phyloP scores from a whole-genome alignment of 345 rosid species.

The Xanthoceras sorbifolium region DNA sequence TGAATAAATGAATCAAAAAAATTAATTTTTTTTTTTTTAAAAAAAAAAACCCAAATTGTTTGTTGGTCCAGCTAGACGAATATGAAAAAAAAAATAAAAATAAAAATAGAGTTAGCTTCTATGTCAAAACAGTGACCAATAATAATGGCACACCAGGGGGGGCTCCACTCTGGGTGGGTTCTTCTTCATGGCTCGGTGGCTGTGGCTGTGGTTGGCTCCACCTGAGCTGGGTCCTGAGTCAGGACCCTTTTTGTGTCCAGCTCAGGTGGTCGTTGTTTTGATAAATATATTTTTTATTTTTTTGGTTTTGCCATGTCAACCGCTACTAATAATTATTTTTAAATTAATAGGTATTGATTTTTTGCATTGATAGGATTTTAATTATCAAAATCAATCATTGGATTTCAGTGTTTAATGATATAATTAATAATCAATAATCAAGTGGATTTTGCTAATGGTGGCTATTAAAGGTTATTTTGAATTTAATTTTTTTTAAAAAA shows the following conservation, averaged over 20 bases:
- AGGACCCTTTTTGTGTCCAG: background rate
- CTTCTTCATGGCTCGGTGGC: background rate
- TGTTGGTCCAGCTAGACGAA: slow-evolving; percentile 30
- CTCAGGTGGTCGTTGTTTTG: background rate
- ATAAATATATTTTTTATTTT: too few relatives aligned
- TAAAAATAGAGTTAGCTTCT: slow-evolving; percentile 20
- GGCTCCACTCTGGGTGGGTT: slow-evolving; percentile 29
- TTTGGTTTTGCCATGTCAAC: background rate
- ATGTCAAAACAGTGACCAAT: slow-evolving; percentile 10
- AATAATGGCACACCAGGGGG: slow-evolving; percentile 24
- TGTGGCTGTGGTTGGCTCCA: background rate
- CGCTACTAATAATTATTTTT: background rate
- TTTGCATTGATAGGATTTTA: background rate
- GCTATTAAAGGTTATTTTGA: too few relatives aligned
- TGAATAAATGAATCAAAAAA: slow-evolving; percentile 20
- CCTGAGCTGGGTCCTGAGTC: background rate
- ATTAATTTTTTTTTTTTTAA: too few relatives aligned
- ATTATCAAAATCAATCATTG: background rate
- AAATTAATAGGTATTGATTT: too few relatives aligned
- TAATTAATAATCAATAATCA: too few relatives aligned
- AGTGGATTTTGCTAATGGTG: too few relatives aligned
- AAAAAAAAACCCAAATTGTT: background rate
- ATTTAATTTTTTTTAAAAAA: too few relatives aligned
- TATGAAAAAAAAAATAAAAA: too few relatives aligned
- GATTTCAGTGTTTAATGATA: background rate